Conservation (phyloP, 2,329 filamentous ascomycete species). For the Phaeosphaeriaceae sp. region DNA sequence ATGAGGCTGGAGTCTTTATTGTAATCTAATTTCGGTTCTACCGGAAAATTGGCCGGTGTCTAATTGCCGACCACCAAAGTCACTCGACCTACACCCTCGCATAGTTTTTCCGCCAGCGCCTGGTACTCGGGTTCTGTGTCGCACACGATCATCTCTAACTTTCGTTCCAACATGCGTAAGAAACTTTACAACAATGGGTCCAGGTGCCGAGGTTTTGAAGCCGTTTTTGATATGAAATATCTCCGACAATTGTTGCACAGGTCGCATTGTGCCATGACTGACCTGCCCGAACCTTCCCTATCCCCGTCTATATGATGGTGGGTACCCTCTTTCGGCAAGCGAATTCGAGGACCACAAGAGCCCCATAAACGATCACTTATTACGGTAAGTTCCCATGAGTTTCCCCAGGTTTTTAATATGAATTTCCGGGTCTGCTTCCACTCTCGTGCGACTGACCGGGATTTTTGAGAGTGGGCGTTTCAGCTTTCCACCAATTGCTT, state of each 20-base stretch:
- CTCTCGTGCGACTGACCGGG: conserved; percentile 22
- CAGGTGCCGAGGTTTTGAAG: neutral
- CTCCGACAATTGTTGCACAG: too few species aligned
- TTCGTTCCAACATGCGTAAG: neutral
- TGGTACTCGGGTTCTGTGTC: neutral
- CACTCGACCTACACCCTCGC: neutral
- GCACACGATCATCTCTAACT: neutral
- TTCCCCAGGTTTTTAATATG: conserved; percentile 30
- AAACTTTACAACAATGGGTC: neutral
- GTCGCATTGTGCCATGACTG: neutral
- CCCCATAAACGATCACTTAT: conserved; percentile 11
- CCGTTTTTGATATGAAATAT: too few species aligned
- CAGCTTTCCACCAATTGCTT: conserved; percentile 32
- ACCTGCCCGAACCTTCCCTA: too few species aligned
- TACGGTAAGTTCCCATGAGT: conserved; percentile 24
- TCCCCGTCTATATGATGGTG: conserved; percentile 4
- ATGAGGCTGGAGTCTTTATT: conserved; percentile 2
- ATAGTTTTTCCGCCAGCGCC: conserved; percentile 14
- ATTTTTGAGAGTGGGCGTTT: conserved; percentile 25
- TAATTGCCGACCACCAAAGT: conserved; percentile 1
- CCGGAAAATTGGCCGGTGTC: conserved; percentile 1
- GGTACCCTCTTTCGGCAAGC: conserved; percentile 6
- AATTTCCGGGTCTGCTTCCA: conserved; percentile 8
- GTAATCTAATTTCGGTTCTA: conserved; percentile 14
- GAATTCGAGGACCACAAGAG: conserved; percentile 12